A percentile compares a stretch with the other conserved stretches of the same genome.
Evolutionary conservation across 2,329 filamentous ascomycete species (phyloP).

Genomic region (Passalora sequoiae): DNA sequence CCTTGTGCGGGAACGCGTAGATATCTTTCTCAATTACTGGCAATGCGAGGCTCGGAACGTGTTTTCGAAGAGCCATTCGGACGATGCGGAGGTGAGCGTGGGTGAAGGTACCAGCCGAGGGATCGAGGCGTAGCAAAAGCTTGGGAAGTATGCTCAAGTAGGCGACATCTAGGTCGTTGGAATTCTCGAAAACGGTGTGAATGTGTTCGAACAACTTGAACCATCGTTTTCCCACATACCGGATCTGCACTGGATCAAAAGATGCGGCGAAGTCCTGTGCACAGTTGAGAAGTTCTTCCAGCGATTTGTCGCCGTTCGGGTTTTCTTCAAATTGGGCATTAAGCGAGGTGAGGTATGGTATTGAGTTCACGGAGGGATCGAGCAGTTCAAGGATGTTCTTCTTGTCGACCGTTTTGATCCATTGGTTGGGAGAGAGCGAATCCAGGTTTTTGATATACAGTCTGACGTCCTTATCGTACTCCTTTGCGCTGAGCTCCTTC

Average conservation of each 20-base stretch:
- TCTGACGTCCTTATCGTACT: conserved; percentile 38
- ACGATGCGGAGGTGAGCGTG: conserved; percentile 56
- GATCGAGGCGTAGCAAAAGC: conserved; percentile 63
- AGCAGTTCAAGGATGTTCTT: conserved; percentile 44
- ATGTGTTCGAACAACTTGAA: conserved; percentile 43
- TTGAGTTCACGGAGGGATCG: conserved; percentile 54
- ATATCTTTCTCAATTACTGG: conserved; percentile 61
- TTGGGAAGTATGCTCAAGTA: conserved; percentile 39
- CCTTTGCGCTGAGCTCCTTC: conserved; percentile 30
- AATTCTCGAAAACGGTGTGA: too few relatives aligned
- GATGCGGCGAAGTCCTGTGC: conserved; percentile 44
- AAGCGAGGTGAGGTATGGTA: conserved; percentile 56
- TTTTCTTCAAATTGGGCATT: conserved; percentile 32
- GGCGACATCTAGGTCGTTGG: too few relatives aligned
- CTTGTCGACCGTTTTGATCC: conserved; percentile 36
- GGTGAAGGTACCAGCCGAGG: conserved; percentile 61
- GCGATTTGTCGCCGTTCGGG: conserved; percentile 27
- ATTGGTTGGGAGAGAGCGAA: conserved; percentile 32
- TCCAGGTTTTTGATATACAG: conserved; percentile 34
- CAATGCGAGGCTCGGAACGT: conserved; percentile 52
- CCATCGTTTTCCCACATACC: conserved; percentile 50
- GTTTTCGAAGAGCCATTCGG: conserved; percentile 52
- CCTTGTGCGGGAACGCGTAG: conserved; percentile 55
- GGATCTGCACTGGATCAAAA: conserved; percentile 52
- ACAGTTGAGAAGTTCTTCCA: conserved; percentile 44